Evolutionary conservation across 2,329 filamentous ascomycete species (phyloP).

Genomic region (Xylariaceae sp.): DNA sequence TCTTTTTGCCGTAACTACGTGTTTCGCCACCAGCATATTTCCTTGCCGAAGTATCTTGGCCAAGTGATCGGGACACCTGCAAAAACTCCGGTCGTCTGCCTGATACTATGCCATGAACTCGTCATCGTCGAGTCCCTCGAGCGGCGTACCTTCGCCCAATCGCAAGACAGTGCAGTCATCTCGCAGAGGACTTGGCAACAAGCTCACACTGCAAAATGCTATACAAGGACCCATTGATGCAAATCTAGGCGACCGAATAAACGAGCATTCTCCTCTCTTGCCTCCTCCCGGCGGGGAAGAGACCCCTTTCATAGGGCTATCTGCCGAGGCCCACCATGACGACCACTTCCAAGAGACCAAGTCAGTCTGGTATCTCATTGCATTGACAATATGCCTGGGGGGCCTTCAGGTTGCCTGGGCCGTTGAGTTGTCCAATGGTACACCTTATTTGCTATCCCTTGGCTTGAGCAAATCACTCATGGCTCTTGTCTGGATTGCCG

Average conservation of each 20-base stretch:
- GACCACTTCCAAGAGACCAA: conserved; percentile 62
- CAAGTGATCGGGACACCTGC: background rate
- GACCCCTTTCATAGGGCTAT: conserved; percentile 35
- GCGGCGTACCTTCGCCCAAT: conserved; percentile 28
- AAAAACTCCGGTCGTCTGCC: background rate
- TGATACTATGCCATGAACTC: conserved; percentile 36
- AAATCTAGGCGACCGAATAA: conserved; percentile 31
- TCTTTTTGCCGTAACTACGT: background rate
- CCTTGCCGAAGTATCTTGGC: background rate
- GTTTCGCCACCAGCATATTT: background rate
- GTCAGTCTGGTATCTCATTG: conserved; percentile 78
- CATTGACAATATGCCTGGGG: conserved; percentile 81
- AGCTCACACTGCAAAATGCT: conserved; percentile 19
- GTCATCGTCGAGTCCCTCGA: conserved; percentile 33
- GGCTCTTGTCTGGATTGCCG: conserved; percentile 80
- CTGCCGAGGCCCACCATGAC: conserved; percentile 34
- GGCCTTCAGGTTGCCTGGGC: conserved; percentile 95
- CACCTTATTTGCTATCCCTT: conserved; percentile 74
- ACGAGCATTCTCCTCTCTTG: conserved; percentile 49
- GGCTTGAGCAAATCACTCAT: conserved; percentile 79
- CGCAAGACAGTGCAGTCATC: conserved; percentile 23
- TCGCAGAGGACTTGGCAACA: conserved; percentile 17
- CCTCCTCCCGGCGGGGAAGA: conserved; percentile 38
- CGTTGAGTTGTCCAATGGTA: conserved; percentile 89
- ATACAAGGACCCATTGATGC: conserved; percentile 23